These are phyloP conservation scores for Boletales sp. DNA, from an alignment of 768 basidiomycete genomes.

Conservation along the genomic window DNA sequence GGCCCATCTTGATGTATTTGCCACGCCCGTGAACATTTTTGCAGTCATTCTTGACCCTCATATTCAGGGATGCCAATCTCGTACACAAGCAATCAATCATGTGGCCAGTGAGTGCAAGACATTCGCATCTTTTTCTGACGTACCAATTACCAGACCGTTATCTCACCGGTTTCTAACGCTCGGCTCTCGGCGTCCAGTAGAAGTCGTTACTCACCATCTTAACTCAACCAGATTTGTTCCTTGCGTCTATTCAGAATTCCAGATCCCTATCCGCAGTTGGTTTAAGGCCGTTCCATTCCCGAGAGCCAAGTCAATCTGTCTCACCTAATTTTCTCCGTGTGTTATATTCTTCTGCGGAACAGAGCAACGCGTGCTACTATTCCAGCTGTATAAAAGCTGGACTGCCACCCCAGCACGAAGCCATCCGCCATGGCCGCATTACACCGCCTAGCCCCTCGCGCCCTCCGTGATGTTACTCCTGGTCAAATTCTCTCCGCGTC, in stretches of 20 bases:
- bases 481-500: conserved; percentile 9
- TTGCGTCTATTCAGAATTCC: too few species aligned
- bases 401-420: background rate
- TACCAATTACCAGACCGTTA: background rate
- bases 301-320: conserved; percentile 4
- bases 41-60: background rate
- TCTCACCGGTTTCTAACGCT: background rate
- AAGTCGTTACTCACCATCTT: background rate
- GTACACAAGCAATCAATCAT: background rate
- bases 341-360: background rate
- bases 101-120: background rate
- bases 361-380: background rate
- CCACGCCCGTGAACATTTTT: background rate
- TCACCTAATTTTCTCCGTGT: conserved; percentile 1
- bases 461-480: conserved; percentile 6
- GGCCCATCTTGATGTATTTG: conserved; percentile 3
- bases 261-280: background rate
- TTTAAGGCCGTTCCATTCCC: conserved; percentile 23
- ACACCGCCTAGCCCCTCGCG: conserved; percentile 4
- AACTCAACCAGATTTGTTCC: background rate
- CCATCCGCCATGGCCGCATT: conserved; percentile 15
- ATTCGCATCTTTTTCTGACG: background rate
- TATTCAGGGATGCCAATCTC: background rate
- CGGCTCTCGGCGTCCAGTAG: conserved; percentile 8
- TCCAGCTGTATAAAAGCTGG: conserved; percentile 17